Percentiles rank a stretch among this genome's conserved stretches.
Conservation (phyloP, 305 asterid species). For the Lippia alba region DNA sequence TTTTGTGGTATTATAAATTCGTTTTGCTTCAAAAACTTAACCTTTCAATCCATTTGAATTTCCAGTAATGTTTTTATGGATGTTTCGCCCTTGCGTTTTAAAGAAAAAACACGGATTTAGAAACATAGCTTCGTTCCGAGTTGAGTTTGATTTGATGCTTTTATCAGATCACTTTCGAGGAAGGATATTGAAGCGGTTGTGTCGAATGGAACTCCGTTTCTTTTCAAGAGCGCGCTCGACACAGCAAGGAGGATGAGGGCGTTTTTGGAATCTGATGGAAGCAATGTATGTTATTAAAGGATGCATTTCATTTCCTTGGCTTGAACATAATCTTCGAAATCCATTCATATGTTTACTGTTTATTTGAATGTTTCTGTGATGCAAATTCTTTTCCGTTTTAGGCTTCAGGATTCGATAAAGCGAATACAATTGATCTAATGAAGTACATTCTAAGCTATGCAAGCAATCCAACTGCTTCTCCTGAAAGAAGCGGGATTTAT, state of each 20-base stretch:
- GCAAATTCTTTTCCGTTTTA: slow-evolving; percentile 32
- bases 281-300: slow-evolving; percentile 50
- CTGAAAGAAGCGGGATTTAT: slow-evolving; percentile 57
- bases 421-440: slow-evolving; percentile 72
- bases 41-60: slow-evolving; percentile 4
- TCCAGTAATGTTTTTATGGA: slow-evolving; percentile 2
- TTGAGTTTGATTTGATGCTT: slow-evolving; percentile 11
- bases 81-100: not conserved
- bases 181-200: slow-evolving; percentile 78
- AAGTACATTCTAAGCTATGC: slow-evolving; percentile 90
- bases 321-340: slow-evolving; percentile 13
- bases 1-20: slow-evolving; percentile 1
- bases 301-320: slow-evolving; percentile 5
- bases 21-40: not conserved
- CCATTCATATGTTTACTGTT: not conserved
- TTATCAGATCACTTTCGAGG: slow-evolving; percentile 70
- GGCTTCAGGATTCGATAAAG: slow-evolving; percentile 59
- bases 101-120: slow-evolving; percentile 4
- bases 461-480: slow-evolving; percentile 68
- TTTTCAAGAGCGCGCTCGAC: slow-evolving; percentile 81
- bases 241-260: slow-evolving; percentile 76
- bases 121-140: slow-evolving; percentile 16
- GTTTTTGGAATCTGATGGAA: slow-evolving; percentile 68
- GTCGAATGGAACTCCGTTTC: slow-evolving; percentile 84
- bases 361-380: slow-evolving; percentile 13